Evolutionary conservation across 495 filamentous ascomycete species (phyloP), one percentile per base, ranked within the genome.

Genomic region (Penicillium coffeae): DNA sequence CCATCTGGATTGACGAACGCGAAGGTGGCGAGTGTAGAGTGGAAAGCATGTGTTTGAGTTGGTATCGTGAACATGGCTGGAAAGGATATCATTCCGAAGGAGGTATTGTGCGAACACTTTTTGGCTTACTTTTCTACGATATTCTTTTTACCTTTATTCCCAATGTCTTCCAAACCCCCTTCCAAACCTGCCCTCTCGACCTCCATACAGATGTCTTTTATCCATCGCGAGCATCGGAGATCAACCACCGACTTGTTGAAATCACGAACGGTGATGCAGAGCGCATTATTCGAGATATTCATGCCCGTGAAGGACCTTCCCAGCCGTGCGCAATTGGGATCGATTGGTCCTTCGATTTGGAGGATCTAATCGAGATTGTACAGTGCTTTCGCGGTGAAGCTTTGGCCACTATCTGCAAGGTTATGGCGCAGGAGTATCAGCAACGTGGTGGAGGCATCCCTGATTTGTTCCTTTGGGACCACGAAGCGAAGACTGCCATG

Each of bases 181-280:
- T 85, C 64, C 93, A 98, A 61, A 95, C 89, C 0, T 94, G 89
- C 58, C 93, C 93, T 1, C 73, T 98, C 12, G 93, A 98, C 62
- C 75, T 98, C 7, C 85, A 92, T 62, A 96, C 91, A 3, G 93
- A 96, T 68, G 84, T 89, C 14, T 98, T 98, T 74, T 97, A 89
- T 59, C 83, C 88, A 0, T 80, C 83, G 25, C 80, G 93, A 7
- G 81, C 85, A 19, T 88, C 84, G 3, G 91, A 95, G 68, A 95
- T 97, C 60, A 94, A 96, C 64, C 83, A 83, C 57, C 85, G 91
- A 15, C 75, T 97, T 3, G 87, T 86, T 3, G 84, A 92, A 58
- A 89, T 97, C 44, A 80, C 76, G 36, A 91, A 91, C 58, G 88
- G 85, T n/a, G 74, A 70, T 8, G 87, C 87, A 8, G 75, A 74